phyloP scores from a whole-genome alignment of 306 rosid species.

The Dryas octopetala region DNA sequence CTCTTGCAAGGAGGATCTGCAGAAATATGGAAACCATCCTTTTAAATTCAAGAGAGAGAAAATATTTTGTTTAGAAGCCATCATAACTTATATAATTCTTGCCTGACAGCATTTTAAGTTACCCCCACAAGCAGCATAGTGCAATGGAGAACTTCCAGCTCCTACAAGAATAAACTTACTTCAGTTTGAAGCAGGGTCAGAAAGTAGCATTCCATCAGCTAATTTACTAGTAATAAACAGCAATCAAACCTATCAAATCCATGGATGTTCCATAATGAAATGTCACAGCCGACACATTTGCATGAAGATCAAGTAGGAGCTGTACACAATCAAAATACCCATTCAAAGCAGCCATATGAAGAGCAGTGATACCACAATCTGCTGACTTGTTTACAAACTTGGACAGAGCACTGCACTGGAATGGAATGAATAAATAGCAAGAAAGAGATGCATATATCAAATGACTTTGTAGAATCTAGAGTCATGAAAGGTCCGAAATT shows the following conservation, averaged over 20 bases:
- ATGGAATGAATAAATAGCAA: constrained; percentile 60
- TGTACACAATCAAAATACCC: constrained; percentile 89
- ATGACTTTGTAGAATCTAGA: constrained; percentile 9
- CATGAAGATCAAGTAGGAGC: constrained; percentile 82
- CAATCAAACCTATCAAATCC: constrained; percentile 82
- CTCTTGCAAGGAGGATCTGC: constrained; percentile 86
- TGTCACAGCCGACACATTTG: constrained; percentile 66
- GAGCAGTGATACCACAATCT: constrained; percentile 93
- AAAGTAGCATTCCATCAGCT: constrained; percentile 18
- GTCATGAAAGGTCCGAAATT: not conserved
- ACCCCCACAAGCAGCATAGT: constrained; percentile 99
- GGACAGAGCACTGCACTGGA: constrained; percentile 88
- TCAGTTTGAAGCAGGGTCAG: constrained; percentile 20
- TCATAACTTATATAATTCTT: constrained; percentile 36
- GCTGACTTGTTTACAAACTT: constrained; percentile 92
- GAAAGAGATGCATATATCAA: constrained; percentile 37
- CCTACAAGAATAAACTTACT: constrained; percentile 43
- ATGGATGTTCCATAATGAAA: constrained; percentile 87
- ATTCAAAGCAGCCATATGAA: constrained; percentile 92
- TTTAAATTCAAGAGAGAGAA: constrained; percentile 24
- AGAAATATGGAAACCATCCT: constrained; percentile 27
- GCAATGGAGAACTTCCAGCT: constrained; percentile 97
- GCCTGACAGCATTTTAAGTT: constrained; percentile 95
- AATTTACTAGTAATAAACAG: constrained; percentile 6
- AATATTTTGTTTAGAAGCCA: constrained; percentile 7